Evolutionary conservation across 208 protist genomes (phyloP).

Genomic region (Leptomonas seymouri): DNA sequence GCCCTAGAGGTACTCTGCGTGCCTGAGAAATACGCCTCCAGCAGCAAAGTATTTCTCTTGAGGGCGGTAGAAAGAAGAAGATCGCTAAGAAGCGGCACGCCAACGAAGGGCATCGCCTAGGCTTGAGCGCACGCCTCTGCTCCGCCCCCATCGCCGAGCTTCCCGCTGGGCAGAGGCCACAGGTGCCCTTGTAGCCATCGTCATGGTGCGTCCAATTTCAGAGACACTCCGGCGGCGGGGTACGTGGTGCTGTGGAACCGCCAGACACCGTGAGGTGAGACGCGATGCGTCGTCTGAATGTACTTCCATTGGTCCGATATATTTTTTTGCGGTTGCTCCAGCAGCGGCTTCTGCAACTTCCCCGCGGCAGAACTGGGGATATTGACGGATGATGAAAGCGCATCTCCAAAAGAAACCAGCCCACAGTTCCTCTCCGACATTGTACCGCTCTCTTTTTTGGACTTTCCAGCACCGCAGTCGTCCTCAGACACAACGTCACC

Average conservation of each 20-base stretch:
- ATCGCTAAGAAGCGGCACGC: neutral
- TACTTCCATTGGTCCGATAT: too few relatives aligned
- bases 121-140: conserved; percentile 3
- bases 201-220: conserved; percentile 4
- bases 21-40: conserved; percentile 2
- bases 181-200: conserved; percentile 9
- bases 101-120: neutral
- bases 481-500: too few relatives aligned
- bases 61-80: neutral
- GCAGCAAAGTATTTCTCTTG: conserved; percentile 7
- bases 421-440: too few relatives aligned
- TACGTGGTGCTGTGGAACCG: neutral
- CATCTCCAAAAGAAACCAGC: too few relatives aligned
- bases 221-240: neutral
- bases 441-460: too few relatives aligned
- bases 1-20: neutral
- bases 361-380: too few relatives aligned
- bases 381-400: too few relatives aligned
- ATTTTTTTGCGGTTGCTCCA: too few relatives aligned
- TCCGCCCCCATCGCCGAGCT: neutral
- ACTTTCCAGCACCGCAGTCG: too few relatives aligned
- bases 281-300: too few relatives aligned
- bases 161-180: conserved; percentile 5
- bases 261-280: neutral
- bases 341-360: too few relatives aligned